A percentile compares a stretch with the other conserved stretches of the same genome.
phyloP scores from a whole-genome alignment of 805 yeast genomes.

The Candida nitratophila region DNA sequence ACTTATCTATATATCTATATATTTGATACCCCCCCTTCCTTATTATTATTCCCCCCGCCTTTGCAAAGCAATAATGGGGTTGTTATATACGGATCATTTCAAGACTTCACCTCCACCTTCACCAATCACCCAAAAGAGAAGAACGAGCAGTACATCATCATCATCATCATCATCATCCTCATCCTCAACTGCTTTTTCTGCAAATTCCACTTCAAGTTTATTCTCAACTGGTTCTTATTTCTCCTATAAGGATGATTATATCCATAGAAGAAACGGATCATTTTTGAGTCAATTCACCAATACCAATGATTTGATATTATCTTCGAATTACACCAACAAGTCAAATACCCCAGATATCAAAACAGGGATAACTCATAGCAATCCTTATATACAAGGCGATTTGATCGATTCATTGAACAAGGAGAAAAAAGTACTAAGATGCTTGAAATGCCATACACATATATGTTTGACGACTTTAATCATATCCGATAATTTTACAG shows the following conservation, averaged over 20 bases:
- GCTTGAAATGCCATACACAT: conserved; percentile 27
- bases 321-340: too few species aligned
- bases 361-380: too few species aligned
- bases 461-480: conserved; percentile 21
- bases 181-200: too few species aligned
- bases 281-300: neutral
- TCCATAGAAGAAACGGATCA: neutral
- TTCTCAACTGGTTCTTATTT: neutral
- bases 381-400: too few species aligned
- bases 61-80: conserved; percentile 23
- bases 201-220: neutral
- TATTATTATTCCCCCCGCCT: neutral
- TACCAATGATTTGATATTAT: too few species aligned
- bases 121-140: too few species aligned
- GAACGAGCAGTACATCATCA: neutral
- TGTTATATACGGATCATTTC: conserved; percentile 23
- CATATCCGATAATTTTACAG: conserved; percentile 27
- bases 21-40: neutral
- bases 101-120: conserved; percentile 9
- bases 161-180: too few species aligned
- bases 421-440: conserved; percentile 18
- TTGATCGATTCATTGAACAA: conserved; percentile 1
- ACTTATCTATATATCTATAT: neutral
- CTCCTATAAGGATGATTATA: neutral
- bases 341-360: too few species aligned